Conservation (phyloP, 2,329 filamentous ascomycete species). For the Teratosphaeria destructans region DNA sequence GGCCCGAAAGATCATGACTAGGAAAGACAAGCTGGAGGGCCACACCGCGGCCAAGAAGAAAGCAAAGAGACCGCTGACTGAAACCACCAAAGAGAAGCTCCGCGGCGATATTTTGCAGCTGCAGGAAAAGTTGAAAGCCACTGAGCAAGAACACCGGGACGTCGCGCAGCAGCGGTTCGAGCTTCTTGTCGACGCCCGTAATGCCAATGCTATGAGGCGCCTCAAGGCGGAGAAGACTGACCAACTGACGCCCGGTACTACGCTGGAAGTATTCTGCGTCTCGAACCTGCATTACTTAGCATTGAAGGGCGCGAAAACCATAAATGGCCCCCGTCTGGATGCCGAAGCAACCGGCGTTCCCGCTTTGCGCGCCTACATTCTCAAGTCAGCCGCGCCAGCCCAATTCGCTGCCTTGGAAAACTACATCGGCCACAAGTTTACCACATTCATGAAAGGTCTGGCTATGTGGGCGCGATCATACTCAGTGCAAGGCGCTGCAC, state of each 20-base stretch:
- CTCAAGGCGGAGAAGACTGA: conserved; percentile 4
- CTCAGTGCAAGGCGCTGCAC: background rate
- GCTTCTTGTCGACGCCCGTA: conserved; percentile 11
- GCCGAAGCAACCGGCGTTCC: background rate
- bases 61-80: conserved; percentile 1
- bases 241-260: conserved; percentile 4
- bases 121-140: background rate
- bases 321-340: background rate
- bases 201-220: conserved; percentile 1
- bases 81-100: background rate
- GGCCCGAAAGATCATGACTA: no score
- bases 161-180: conserved; percentile 4
- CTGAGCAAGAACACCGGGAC: background rate
- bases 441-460: background rate
- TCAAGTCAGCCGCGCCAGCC: background rate
- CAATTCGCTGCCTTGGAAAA: conserved; percentile 1
- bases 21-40: no score
- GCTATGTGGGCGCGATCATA: background rate
- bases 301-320: conserved; percentile 5
- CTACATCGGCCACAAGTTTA: conserved; percentile 2
- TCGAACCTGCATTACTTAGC: conserved; percentile 18
- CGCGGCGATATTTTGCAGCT: background rate
- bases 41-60: conserved; percentile 2
- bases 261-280: conserved; percentile 11
- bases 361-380: background rate